Base-by-base conservation (phyloP, 2,329 filamentous ascomycete genomes). In the Rhinocladiella similis region DNA sequence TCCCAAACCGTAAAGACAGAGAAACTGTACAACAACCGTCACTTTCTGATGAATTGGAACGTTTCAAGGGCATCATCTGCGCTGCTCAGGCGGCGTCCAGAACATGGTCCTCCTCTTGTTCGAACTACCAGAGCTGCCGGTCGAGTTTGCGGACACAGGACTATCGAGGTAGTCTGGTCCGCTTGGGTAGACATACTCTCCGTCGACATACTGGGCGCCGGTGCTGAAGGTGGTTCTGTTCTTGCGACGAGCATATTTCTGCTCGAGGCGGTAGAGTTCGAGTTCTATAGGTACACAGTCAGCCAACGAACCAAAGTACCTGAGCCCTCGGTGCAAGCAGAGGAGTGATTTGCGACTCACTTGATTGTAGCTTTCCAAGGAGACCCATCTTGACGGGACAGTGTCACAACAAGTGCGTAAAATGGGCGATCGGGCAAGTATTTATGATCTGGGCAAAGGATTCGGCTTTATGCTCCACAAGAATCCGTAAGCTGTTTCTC, bases 251-350 rank as follows among this genome's bases (percentile, higher is more conserved):
- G 92, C 95, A 80, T 97, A 97, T 67, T 91, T 88, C 78, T 97
- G 88, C 78, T 97, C 93, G 65, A 97, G 87, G 48, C 91, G 90
- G 81, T 96, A 94, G 69, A 97, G 85, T 80, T 97, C 91, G 68
- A 95, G 79, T 66, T 75, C 80, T 89, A 84, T 58, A 43, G 29
- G n/a, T 13, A 27, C 4, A n/a, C 12, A 3, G 43, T 46, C 25
- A 46, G 43, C 20, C 5, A 46, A 25, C n/a, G n/a, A n/a, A 9
- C 9, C 12, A n/a, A 46, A 19, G 27, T 16, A 41, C 20, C 47
- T 51, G 54, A 60, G 54, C 18, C 19, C 47, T 50, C 16, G 1
- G 49, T 19, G 39, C 7, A 9, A 19, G 35, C 16, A 42, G 12
- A n/a, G 10, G 19, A n/a, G 36, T 9, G 14, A 14, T 14, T 46